Evolutionary conservation across 257 asterid species (phyloP).

Genomic region (Ajuga chamaepitys): DNA sequence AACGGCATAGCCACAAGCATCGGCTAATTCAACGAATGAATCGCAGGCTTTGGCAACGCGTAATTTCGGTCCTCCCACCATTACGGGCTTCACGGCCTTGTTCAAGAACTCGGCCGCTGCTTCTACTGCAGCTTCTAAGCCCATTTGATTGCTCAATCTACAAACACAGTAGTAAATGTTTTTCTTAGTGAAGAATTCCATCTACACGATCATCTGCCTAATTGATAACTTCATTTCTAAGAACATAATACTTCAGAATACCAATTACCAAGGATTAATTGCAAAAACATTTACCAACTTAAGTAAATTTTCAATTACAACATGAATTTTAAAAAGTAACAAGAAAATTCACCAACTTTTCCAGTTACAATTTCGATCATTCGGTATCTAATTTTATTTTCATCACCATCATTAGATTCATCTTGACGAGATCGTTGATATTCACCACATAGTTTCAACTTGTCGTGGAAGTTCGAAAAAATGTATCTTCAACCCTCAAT

Average conservation of each 20-base stretch:
- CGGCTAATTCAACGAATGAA: constrained; percentile 59
- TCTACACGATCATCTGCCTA: background rate
- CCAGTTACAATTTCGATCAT: too few species aligned
- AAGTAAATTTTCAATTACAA: too few species aligned
- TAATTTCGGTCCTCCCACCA: constrained; percentile 80
- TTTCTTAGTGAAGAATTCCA: background rate
- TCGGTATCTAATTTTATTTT: too few species aligned
- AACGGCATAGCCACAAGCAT: constrained; percentile 51
- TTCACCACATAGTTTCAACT: too few species aligned
- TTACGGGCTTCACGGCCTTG: constrained; percentile 81
- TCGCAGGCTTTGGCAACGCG: constrained; percentile 58
- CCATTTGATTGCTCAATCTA: constrained; percentile 60
- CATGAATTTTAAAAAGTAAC: too few species aligned
- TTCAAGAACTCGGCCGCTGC: constrained; percentile 64
- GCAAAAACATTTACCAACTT: too few species aligned
- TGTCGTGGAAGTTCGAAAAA: too few species aligned
- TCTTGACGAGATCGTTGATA: too few species aligned
- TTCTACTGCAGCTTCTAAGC: constrained; percentile 74
- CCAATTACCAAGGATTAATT: too few species aligned
- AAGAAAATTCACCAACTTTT: too few species aligned
- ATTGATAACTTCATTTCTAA: background rate
- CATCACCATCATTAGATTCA: too few species aligned
- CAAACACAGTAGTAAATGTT: background rate
- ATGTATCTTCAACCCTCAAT: too few species aligned
- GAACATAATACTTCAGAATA: background rate